Base-by-base conservation (phyloP, 148 eudicot species). In the Camellia sinensis region DNA sequence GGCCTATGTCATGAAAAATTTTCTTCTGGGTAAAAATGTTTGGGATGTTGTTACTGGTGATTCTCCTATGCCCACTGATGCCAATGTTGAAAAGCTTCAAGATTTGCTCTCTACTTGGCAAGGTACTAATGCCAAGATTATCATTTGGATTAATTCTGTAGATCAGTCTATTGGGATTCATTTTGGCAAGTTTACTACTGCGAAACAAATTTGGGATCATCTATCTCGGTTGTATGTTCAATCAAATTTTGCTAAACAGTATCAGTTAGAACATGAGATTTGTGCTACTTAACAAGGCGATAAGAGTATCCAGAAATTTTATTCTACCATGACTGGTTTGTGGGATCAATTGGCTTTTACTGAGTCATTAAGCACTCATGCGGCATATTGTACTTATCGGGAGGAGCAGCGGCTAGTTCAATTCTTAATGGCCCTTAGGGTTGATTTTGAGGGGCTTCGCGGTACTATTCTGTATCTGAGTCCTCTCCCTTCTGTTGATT, bases 61-160 rank as follows among this genome's bases (percentile, higher is more conserved):
- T 1, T 15, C 43, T 5, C 56, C 14, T 0, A 46, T 7, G 0
- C 70, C 59, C 0, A 44, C 1, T 0, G 56, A 63, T 11, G 5
- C 6, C 1, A 63, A 22, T 9, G 41, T 5, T 5, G 22, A 7
- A 48, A 64, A 64, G 0, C 37, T 18, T 48, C 5, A 1, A 0
- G 17, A 14, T 1, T 66, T 21, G 8, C 10, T 67, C 0, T 12
- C 44, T 5, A 14, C 12, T 13, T 66, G 73, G 80, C 7, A 52
- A 1, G 7, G 11, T 29, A 53, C 50, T 29, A 77, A 65, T 37
- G 50, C 72, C 1, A 77, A 48, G 3, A 14, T 77, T 4, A 77
- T 77, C 12, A 77, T 63, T 19, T 77, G 46, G 80, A 77, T 77
- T 18, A 64, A 77, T 48, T 77, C 19, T 12, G 62, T 77, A 3